Base-by-base conservation (phyloP, 805 yeast genomes). In the Saturnispora zaruensis region DNA sequence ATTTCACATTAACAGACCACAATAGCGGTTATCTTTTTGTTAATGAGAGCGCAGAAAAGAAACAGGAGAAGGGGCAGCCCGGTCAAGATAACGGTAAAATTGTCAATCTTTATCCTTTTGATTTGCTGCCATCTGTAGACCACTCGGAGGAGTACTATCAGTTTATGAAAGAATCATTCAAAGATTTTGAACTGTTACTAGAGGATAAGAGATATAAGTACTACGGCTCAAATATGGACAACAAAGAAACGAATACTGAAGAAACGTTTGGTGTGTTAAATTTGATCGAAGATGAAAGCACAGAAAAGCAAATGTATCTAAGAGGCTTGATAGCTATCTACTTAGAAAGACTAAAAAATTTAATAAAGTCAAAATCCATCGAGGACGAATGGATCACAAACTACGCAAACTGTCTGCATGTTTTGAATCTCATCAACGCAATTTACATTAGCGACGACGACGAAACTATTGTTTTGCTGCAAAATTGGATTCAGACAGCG, bases 401-500 rank as follows among this genome's bases (percentile, higher is more conserved):
- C 41, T 65, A 62, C 47, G 70, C 62, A 41, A 79, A 77, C 49
- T 68, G 73, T 28, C 59, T 75, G 30, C 71, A 73, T 51, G 75
- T 84, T 6, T 59, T 84, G 43, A 81, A 79, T 52, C 76, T 88
- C 56, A 59, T 84, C 25, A 73, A 74, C 45, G 77, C 86, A 0
- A 62, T 77, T 34, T 69, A 72, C 56, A 81, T 79, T 55, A 58
- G 70, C 2, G 68, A 71, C 16, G 60, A 65, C 11, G 67, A 71
- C 50, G 67, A 62, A 45, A 69, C 70, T 54, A 73, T 81, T 28
- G 68, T 69, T 44, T 59, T 71, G 37, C 63, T 81, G 33, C 64
- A 74, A 14, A 73, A 71, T 44, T 85, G 93, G 93, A 70, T 82
- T 24, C 85, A 85, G 59, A 72, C 78, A 50, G 80, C 82, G 28